A percentile compares a stretch with the other conserved stretches of the same genome.
Conservation (phyloP, 805 yeast genomes). For the Saccharomycopsis vini region DNA sequence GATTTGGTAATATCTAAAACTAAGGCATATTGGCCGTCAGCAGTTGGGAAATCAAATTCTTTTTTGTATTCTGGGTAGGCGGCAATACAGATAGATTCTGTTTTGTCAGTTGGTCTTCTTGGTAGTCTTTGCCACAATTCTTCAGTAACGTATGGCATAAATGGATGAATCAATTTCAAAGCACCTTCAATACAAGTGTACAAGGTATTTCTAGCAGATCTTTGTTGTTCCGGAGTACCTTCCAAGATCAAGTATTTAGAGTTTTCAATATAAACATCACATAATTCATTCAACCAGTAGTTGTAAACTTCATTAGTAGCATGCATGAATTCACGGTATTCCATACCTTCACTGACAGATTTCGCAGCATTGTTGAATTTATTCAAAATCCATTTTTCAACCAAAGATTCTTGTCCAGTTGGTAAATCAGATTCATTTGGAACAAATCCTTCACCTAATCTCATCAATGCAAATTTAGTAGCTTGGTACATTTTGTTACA, state of each 20-base stretch:
- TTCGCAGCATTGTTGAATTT: conserved; percentile 66
- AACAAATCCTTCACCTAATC: conserved; percentile 78
- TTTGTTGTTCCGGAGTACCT: conserved; percentile 76
- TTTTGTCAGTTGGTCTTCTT: conserved; percentile 62
- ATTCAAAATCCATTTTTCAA: conserved; percentile 94
- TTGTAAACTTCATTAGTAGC: conserved; percentile 82
- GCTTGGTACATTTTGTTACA: conserved; percentile 99
- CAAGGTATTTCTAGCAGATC: conserved; percentile 88
- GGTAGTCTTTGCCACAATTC: conserved; percentile 99
- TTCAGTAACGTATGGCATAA: conserved; percentile 95
- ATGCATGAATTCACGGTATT: conserved; percentile 80
- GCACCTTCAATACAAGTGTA: conserved; percentile 92
- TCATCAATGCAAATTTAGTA: conserved; percentile 89
- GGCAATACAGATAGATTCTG: conserved; percentile 70
- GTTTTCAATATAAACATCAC: conserved; percentile 98
- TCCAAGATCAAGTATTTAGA: conserved; percentile 87
- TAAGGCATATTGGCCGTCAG: conserved; percentile 72
- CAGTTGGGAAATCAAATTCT: conserved; percentile 52
- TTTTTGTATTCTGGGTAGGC: conserved; percentile 59
- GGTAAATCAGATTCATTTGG: conserved; percentile 62
- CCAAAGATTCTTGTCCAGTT: conserved; percentile 79
- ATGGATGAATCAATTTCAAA: conserved; percentile 87
- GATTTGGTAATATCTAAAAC: conserved; percentile 80
- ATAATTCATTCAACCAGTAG: conserved; percentile 89
- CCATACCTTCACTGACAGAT: conserved; percentile 56